Conservation (phyloP, 176 grass and related monocot genomes). For the Paspalum vaginatum region DNA sequence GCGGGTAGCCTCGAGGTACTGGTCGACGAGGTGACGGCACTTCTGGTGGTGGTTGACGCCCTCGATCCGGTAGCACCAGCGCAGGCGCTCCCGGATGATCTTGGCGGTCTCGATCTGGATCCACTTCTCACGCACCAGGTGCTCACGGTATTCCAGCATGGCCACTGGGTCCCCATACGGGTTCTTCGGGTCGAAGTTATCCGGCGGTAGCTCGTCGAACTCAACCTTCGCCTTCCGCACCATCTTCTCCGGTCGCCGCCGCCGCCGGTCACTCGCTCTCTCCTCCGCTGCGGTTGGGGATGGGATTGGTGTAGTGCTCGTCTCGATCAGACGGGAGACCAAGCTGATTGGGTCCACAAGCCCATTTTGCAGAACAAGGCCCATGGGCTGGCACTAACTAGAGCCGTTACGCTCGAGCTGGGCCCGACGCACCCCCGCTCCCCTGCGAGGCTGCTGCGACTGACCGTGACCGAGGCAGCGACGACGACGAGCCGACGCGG, state of each 20-base stretch:
- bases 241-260: conserved; percentile 53
- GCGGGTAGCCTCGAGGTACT: conserved; percentile 90
- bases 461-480: too few species aligned
- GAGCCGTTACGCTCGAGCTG: not conserved
- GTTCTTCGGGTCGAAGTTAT: conserved; percentile 85
- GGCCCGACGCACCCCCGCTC: too few species aligned
- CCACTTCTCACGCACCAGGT: conserved; percentile 98
- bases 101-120: conserved; percentile 99
- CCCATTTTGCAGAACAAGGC: not conserved
- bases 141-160: conserved; percentile 92
- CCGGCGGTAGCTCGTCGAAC: conserved; percentile 91
- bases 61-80: conserved; percentile 97
- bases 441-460: too few species aligned
- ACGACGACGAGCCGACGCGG: too few species aligned
- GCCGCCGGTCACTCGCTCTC: conserved; percentile 8
- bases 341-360: not conserved
- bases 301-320: not conserved
- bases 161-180: conserved; percentile 94
- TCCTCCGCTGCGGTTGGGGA: conserved; percentile 1
- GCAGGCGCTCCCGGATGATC: conserved; percentile 93
- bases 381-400: not conserved
- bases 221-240: conserved; percentile 93
- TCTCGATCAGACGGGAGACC: not conserved
- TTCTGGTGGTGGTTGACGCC: conserved; percentile 91
- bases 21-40: conserved; percentile 90